Conservation (phyloP, 169 alveolate genomes). For the Plasmodium gonderi region DNA sequence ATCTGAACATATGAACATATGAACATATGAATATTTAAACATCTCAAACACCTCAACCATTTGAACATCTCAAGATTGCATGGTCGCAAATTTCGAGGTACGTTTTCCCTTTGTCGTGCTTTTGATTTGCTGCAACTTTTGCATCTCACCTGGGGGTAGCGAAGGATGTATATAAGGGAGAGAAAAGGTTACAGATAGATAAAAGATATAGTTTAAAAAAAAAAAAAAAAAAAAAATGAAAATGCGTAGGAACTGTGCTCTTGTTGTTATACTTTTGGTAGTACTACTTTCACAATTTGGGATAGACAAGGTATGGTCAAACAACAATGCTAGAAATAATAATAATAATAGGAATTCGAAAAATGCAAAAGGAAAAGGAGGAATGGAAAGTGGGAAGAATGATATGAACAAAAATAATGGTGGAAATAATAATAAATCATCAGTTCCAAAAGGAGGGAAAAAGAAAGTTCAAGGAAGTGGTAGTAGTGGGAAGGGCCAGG, state of each 20-base stretch:
- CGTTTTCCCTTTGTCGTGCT: too few species aligned
- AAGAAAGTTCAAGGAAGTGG: background rate
- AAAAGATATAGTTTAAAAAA: background rate
- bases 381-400: background rate
- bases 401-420: background rate
- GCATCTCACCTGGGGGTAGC: background rate
- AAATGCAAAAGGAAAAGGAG: background rate
- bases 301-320: conserved; percentile 4
- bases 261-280: background rate
- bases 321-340: background rate
- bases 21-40: too few species aligned
- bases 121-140: too few species aligned
- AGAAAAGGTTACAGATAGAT: background rate
- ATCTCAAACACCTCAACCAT: too few species aligned
- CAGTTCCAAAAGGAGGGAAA: background rate
- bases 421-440: background rate
- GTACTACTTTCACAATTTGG: background rate
- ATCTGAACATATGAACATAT: too few species aligned
- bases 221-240: background rate
- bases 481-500: background rate
- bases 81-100: too few species aligned
- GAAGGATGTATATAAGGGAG: background rate
- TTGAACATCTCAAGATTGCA: too few species aligned
- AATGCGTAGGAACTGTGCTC: background rate
- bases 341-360: background rate